A percentile compares a stretch with the other conserved stretches of the same genome.
phyloP scores from a whole-genome alignment of 2,329 filamentous ascomycete genomes.

The Calonectria montana region DNA sequence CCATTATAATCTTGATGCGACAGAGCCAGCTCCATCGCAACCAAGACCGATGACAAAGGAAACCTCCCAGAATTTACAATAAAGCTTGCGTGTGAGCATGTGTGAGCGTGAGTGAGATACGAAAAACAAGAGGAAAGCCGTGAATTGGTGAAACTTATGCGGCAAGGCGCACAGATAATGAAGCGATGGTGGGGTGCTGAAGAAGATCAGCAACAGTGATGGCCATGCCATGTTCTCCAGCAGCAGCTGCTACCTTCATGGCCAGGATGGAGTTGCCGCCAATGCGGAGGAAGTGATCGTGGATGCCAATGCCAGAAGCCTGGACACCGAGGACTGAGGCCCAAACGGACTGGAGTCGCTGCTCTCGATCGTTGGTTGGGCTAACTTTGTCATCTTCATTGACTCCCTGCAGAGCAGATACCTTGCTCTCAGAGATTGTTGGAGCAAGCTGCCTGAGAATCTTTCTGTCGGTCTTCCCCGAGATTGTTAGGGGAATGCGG shows the following conservation, averaged over 20 bases:
- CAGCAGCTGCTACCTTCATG: slow-evolving; percentile 52
- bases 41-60: not conserved
- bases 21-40: not conserved
- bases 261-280: slow-evolving; percentile 23
- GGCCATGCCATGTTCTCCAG: slow-evolving; percentile 46
- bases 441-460: slow-evolving; percentile 24
- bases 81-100: not conserved
- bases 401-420: slow-evolving; percentile 3
- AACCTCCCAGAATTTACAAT: not conserved
- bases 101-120: not conserved
- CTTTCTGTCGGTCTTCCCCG: slow-evolving; percentile 34
- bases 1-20: not conserved
- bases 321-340: slow-evolving; percentile 17
- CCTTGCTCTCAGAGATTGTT: not conserved
- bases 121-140: not conserved
- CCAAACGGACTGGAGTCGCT: slow-evolving; percentile 24
- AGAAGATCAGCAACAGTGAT: slow-evolving; percentile 56
- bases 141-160: not conserved
- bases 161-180: not conserved
- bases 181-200: slow-evolving; percentile 21
- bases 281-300: slow-evolving; percentile 23
- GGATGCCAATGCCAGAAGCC: slow-evolving; percentile 8
- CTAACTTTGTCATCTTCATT: not conserved
- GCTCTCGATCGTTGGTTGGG: not conserved
- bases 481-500: slow-evolving; percentile 27